A percentile compares a stretch with the other conserved stretches of the same genome.
Evolutionary conservation across 805 yeast species (phyloP).

Genomic region (Isabelozyma pseudorhagii): DNA sequence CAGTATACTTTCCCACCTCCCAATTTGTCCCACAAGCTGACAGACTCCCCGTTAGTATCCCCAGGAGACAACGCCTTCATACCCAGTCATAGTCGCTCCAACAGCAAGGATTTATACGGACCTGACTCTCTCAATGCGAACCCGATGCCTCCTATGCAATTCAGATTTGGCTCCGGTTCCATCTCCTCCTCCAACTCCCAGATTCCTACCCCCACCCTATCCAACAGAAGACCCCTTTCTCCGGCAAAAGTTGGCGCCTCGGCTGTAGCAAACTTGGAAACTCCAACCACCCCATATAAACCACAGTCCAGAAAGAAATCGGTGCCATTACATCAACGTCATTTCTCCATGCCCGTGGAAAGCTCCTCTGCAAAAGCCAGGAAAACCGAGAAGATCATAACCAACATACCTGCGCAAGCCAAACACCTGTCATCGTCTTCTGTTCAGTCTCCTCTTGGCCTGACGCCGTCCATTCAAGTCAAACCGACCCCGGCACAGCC

Average conservation of each 20-base stretch:
- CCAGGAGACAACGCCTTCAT: background rate
- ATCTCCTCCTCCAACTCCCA: background rate
- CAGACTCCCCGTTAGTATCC: too few species aligned
- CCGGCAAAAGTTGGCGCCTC: constrained; percentile 74
- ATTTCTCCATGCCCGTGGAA: constrained; percentile 41
- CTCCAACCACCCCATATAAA: constrained; percentile 33
- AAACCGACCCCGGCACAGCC: constrained; percentile 42
- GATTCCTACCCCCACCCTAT: constrained; percentile 2
- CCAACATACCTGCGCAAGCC: constrained; percentile 2
- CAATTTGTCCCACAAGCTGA: background rate
- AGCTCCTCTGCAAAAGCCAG: constrained; percentile 1
- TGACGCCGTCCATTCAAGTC: constrained; percentile 36
- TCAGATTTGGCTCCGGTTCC: constrained; percentile 33
- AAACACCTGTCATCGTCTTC: background rate
- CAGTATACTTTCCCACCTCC: constrained; percentile 6
- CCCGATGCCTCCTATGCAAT: constrained; percentile 31
- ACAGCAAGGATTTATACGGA: background rate
- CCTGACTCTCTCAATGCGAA: constrained; percentile 22
- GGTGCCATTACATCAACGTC: constrained; percentile 32
- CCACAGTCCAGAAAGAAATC: constrained; percentile 8
- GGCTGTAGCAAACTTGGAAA: constrained; percentile 54
- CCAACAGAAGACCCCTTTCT: constrained; percentile 45
- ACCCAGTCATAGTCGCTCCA: background rate
- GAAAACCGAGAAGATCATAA: constrained; percentile 5
- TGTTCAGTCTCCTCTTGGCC: constrained; percentile 19